A percentile compares a stretch with the other conserved stretches of the same genome.
Evolutionary conservation across 345 rosid genomes (phyloP).

Genomic region (Ricinus communis): DNA sequence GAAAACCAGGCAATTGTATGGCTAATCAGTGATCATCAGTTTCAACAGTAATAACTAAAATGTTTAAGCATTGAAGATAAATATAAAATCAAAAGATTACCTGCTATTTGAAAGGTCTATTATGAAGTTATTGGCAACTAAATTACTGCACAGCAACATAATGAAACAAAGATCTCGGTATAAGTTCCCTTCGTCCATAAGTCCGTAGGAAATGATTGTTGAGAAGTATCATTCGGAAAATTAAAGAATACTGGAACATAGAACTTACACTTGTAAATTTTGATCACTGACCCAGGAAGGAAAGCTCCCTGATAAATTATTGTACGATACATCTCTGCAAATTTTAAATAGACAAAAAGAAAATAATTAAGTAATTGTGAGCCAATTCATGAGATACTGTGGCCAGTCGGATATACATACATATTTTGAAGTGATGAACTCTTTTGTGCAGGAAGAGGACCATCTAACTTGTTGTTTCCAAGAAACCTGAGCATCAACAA

Average conservation of each 20-base stretch:
- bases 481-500: conserved; percentile 52
- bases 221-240: neutral
- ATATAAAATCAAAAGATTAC: conserved; percentile 29
- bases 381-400: neutral
- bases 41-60: neutral
- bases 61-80: conserved; percentile 1
- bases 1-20: neutral
- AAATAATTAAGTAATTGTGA: neutral
- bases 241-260: neutral
- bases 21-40: neutral
- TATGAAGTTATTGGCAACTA: conserved; percentile 71
- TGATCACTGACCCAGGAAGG: conserved; percentile 62
- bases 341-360: conserved; percentile 3
- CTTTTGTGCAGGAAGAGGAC: conserved; percentile 54
- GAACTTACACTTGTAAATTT: conserved; percentile 51
- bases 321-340: conserved; percentile 77
- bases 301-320: conserved; percentile 57
- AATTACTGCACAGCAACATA: conserved; percentile 52
- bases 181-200: conserved; percentile 18
- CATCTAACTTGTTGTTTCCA: conserved; percentile 53
- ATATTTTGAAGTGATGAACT: conserved; percentile 45
- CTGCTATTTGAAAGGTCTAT: conserved; percentile 39
- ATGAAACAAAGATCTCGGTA: neutral
- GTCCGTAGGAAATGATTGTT: neutral
- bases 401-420: conserved; percentile 35